A percentile compares a stretch with the other conserved stretches of the same genome.
Evolutionary conservation across 1,284 basidiomycete genomes (phyloP).

Genomic region (Takashimella koratensis): DNA sequence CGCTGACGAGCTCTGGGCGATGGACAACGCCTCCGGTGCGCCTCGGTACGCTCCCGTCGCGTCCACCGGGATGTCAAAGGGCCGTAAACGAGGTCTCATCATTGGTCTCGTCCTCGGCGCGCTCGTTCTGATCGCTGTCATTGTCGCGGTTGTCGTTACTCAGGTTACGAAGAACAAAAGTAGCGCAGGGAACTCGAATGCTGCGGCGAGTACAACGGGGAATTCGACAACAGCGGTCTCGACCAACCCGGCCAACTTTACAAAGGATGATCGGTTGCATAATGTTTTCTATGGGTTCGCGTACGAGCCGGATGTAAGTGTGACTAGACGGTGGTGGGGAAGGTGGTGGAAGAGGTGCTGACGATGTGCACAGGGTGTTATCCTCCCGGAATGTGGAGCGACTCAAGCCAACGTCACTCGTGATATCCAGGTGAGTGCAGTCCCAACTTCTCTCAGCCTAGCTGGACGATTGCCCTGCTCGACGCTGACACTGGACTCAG

Average conservation of each 20-base stretch:
- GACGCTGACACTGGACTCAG: slow-evolving; percentile 8
- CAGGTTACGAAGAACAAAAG: slow-evolving; percentile 24
- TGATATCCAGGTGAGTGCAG: slow-evolving; percentile 49
- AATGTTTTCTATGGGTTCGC: slow-evolving; percentile 68
- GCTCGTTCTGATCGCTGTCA: slow-evolving; percentile 23
- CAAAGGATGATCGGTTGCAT: slow-evolving; percentile 59
- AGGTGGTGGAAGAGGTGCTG: slow-evolving; percentile 3
- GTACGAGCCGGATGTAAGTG: slow-evolving; percentile 61
- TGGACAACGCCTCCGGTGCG: slow-evolving; percentile 3
- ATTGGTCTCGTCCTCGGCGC: slow-evolving; percentile 23
- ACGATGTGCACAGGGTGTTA: slow-evolving; percentile 8
- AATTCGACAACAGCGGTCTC: slow-evolving; percentile 1
- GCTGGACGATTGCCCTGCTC: neutral
- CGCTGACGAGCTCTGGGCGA: slow-evolving; percentile 15
- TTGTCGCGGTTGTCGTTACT: slow-evolving; percentile 26
- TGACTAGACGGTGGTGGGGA: neutral
- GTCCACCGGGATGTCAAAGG: neutral
- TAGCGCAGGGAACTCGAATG: slow-evolving; percentile 4
- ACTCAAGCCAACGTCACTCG: slow-evolving; percentile 50
- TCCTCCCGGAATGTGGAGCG: slow-evolving; percentile 48
- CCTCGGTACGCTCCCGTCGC: neutral
- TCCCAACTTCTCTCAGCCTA: neutral
- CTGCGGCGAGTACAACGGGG: slow-evolving; percentile 5
- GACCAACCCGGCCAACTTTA: slow-evolving; percentile 63
- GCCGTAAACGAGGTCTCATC: slow-evolving; percentile 14